phyloP scores from a whole-genome alignment of 352 stramenopile species.

The Phytophthora sansomeana region DNA sequence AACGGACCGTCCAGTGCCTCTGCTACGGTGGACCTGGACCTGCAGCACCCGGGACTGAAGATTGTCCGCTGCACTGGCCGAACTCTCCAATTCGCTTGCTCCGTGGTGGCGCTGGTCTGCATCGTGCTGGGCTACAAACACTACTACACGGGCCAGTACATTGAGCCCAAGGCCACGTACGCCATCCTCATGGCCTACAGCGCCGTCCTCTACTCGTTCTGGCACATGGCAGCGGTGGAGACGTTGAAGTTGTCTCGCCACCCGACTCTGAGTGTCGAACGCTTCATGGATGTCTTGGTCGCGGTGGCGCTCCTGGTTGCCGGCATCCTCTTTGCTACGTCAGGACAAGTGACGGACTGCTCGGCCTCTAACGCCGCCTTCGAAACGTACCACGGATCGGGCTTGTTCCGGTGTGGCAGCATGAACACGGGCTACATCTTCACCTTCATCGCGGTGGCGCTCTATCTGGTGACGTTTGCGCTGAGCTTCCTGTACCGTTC shows the following conservation, averaged over 20 bases:
- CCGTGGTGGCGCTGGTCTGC: constrained; percentile 38
- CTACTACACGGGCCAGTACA: constrained; percentile 59
- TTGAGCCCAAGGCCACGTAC: constrained; percentile 50
- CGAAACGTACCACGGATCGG: constrained; percentile 36
- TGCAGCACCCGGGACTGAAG: constrained; percentile 42
- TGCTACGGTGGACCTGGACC: constrained; percentile 27
- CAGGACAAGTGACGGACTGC: constrained; percentile 46
- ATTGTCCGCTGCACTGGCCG: constrained; percentile 38
- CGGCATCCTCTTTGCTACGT: constrained; percentile 45
- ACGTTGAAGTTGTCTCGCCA: constrained; percentile 49
- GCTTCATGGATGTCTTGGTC: constrained; percentile 43
- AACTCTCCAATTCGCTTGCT: constrained; percentile 44
- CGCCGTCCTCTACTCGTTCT: constrained; percentile 51
- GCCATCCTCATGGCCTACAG: constrained; percentile 55
- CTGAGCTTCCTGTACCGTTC: constrained; percentile 42
- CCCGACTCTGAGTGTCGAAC: constrained; percentile 40
- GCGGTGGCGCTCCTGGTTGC: constrained; percentile 41
- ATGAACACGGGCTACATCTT: constrained; percentile 54
- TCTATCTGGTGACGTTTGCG: constrained; percentile 45
- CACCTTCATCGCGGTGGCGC: constrained; percentile 43
- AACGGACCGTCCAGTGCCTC: constrained; percentile 18
- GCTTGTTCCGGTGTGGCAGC: constrained; percentile 50
- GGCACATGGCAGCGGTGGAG: constrained; percentile 51
- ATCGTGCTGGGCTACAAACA: constrained; percentile 49
- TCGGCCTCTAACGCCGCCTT: constrained; percentile 40